Evolutionary conservation across 495 filamentous ascomycete genomes (phyloP), one percentile per base, ranked within the genome.

Genomic region (Neurospora sp.): DNA sequence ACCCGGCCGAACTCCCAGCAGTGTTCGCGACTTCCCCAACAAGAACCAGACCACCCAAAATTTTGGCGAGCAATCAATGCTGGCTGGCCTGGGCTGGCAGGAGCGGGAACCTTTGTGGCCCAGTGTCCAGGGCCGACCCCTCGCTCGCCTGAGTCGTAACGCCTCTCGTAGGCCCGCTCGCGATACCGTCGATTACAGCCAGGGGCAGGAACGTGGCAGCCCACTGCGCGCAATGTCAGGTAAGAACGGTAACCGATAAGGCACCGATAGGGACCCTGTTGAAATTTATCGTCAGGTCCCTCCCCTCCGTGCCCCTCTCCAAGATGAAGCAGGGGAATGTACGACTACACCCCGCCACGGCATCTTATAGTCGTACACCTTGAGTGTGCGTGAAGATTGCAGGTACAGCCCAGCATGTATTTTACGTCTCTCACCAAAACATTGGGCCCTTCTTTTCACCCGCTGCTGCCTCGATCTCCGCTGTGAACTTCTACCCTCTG

Each of bases 21-120:
- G 71, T 68, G 76, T 74, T 73, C 71, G 70, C 75, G 70, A 73
- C 71, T 78, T 77, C 80, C 80, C 80, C 79, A 81, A 80, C 79
- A 81, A 80, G 77, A 80, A 72, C 76, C 75, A 71, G 53, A 69
- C 35, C 20, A 59, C 44, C 38, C 69, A 77, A 76, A 76, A 73
- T 74, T 77, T 77, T 78, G 76, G 77, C 78, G 76, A 75, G 77
- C 74, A 73, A 73, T 20, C 39, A 18, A 38, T 31, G 71, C 39
- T 20, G 41, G 35, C 71, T 68, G 9, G 22, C 35, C 35, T 37
- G 35, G 4, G 27, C 35, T 16, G 27, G 37, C 59, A 31, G 35
- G 20, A 44, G 35, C 14, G 35, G n/a, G 37, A 22, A 35, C n/a
- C 70, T 22, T 38, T 37, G 70, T 22, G 38, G 65, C 39, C 47